Evolutionary conservation across 108 stramenopile species (phyloP).

Genomic region (Thalassiosira profunda): DNA sequence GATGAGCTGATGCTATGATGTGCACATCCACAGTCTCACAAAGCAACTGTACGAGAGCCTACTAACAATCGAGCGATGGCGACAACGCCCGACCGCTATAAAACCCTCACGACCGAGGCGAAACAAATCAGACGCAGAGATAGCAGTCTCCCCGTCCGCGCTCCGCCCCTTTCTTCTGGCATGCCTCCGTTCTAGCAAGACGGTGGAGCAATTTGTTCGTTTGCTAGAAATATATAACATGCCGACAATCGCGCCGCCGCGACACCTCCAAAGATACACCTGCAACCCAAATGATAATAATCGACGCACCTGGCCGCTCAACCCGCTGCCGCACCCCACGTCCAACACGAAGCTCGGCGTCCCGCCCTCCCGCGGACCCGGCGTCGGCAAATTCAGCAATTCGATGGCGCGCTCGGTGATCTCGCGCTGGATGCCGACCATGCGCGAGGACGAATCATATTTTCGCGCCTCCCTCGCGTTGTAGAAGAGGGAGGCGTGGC

Average conservation of each 20-base stretch:
- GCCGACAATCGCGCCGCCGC: neutral
- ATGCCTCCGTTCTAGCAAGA: constrained; percentile 14
- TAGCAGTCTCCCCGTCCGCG: neutral
- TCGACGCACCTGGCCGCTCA: constrained; percentile 86
- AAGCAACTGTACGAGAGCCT: constrained; percentile 11
- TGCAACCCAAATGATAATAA: neutral
- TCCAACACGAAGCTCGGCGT: constrained; percentile 88
- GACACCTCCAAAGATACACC: neutral
- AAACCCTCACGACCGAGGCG: neutral
- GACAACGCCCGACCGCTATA: neutral
- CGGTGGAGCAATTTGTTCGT: neutral
- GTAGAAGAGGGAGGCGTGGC: constrained; percentile 92
- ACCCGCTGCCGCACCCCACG: constrained; percentile 97
- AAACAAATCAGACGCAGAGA: neutral
- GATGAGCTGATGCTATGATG: too few species aligned
- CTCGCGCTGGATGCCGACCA: constrained; percentile 96
- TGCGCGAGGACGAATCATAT: constrained; percentile 95
- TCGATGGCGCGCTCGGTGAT: constrained; percentile 98
- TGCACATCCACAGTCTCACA: constrained; percentile 19
- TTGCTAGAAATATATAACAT: constrained; percentile 8
- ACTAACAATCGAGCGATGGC: constrained; percentile 14
- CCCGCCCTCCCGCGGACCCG: too few species aligned
- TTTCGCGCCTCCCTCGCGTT: constrained; percentile 95
- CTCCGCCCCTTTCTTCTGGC: neutral
- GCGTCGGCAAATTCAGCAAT: constrained; percentile 75